Base-by-base conservation (phyloP, 2,329 filamentous ascomycete genomes). In the Mycocentrospora acerina region DNA sequence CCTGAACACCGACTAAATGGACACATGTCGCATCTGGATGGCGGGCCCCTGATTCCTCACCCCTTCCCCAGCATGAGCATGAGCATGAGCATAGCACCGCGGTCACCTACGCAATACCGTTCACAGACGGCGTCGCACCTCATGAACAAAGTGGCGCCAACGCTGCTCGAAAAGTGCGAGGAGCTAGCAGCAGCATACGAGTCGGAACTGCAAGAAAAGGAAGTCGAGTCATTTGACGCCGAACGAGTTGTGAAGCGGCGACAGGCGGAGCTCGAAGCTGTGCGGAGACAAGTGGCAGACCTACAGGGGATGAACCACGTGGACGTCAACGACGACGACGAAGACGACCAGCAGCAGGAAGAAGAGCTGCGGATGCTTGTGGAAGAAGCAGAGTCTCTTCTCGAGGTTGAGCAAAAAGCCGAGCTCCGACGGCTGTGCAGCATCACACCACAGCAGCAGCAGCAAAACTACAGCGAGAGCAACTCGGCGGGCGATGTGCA, bases 201-300 rank as follows among this genome's bases (percentile, higher is more conserved):
- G 42, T 79, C 83, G 18, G 86, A 91, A 60, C 80, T 88, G 55
- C 77, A 79, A 35, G 85, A 90, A 49, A 89, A 88, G 59, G 81
- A 88, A 35, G 64, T 64, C 3, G 74, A 77, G 43, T 58, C 68
- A 0, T 56, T 62, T 8, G 74, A 77, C 44, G 71, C 72, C 2
- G 69, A 73, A 37, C 68, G 72, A 3, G 70, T 76, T 1, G 67
- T 71, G 15, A 66, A 66, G 44, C 84, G 83, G 51, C 83, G 85
- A 0, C 80, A 86, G 46, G 75, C 78, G 22, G 87, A 91, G 59
- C 73, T 88, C 4, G 76, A 79, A 29, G 70, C 72, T 1, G 71
- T 85, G 12, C 78, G 76, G 10, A 76, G 80, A 41, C 77, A 83
- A 48, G 76, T 84, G 24, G 71, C 67, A 56, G 80, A 82, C 71